Percentiles rank a stretch among this genome's conserved stretches.
phyloP scores from a whole-genome alignment of 495 filamentous ascomycete genomes.

The Evansstolkia leycettana region DNA sequence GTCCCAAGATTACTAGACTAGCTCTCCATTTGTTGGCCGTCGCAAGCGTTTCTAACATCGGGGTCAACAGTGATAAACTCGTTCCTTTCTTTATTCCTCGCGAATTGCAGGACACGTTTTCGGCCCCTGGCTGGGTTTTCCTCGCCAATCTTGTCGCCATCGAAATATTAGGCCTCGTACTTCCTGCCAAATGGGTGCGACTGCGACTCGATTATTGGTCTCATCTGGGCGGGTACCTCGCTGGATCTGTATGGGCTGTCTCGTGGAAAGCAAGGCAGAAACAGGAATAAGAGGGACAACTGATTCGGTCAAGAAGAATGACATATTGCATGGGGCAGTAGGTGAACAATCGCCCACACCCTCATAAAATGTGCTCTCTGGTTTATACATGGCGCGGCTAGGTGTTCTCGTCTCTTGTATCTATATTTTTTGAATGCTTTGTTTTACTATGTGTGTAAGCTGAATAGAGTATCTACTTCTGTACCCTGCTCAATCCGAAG shows the following conservation, averaged over 20 bases:
- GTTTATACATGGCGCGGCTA: too few species aligned
- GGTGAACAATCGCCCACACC: too few species aligned
- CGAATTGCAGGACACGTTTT: slow-evolving; percentile 21
- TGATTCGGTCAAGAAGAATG: too few species aligned
- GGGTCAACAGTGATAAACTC: slow-evolving; percentile 23
- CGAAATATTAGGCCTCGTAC: slow-evolving; percentile 24
- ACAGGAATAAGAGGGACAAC: slow-evolving; percentile 9
- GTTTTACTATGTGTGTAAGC: too few species aligned
- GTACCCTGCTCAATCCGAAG: too few species aligned
- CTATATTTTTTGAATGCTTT: too few species aligned
- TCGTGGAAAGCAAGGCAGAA: slow-evolving; percentile 11
- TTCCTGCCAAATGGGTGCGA: slow-evolving; percentile 16
- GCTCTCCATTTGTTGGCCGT: slow-evolving; percentile 1
- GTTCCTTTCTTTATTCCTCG: slow-evolving; percentile 29
- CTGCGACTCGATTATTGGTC: slow-evolving; percentile 49
- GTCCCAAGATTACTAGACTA: too few species aligned
- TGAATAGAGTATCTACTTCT: too few species aligned
- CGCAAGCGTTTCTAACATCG: background rate
- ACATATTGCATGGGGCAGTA: too few species aligned
- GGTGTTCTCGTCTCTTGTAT: too few species aligned
- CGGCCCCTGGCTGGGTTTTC: slow-evolving; percentile 24
- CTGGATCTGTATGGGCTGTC: slow-evolving; percentile 31
- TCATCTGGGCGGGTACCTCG: slow-evolving; percentile 57
- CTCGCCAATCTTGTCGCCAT: slow-evolving; percentile 24
- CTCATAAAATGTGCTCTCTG: too few species aligned